Percentiles rank a stretch among this genome's conserved stretches.
phyloP scores from a whole-genome alignment of 2,329 filamentous ascomycete genomes.

The Monosporascus sp. region DNA sequence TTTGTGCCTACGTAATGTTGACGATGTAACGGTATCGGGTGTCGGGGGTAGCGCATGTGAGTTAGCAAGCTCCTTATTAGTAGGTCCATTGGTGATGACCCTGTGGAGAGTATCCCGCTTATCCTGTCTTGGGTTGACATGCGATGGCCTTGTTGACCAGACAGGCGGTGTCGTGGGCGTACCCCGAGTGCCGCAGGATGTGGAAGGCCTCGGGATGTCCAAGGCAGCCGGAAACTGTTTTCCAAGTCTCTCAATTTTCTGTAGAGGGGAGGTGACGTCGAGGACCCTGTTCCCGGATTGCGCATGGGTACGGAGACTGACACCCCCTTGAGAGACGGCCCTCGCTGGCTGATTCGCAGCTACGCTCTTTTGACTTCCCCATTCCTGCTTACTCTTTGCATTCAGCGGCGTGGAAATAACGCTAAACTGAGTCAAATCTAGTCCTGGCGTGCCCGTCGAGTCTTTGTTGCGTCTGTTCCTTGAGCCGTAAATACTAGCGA shows the following conservation, averaged over 20 bases:
- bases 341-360: slow-evolving; percentile 20
- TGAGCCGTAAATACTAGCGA: slow-evolving; percentile 57
- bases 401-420: slow-evolving; percentile 16
- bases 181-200: slow-evolving; percentile 15
- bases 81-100: slow-evolving; percentile 43
- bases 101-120: slow-evolving; percentile 44
- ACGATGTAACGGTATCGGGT: slow-evolving; percentile 55
- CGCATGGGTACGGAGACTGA: slow-evolving; percentile 31
- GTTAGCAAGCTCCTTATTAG: slow-evolving; percentile 34
- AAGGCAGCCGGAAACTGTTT: slow-evolving; percentile 21
- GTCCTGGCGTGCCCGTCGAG: slow-evolving; percentile 8
- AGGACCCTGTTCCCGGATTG: slow-evolving; percentile 44
- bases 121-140: slow-evolving; percentile 35
- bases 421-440: slow-evolving; percentile 18
- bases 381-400: slow-evolving; percentile 11
- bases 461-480: slow-evolving; percentile 13
- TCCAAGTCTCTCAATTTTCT: slow-evolving; percentile 44
- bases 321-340: slow-evolving; percentile 27
- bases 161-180: slow-evolving; percentile 12
- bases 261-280: slow-evolving; percentile 43
- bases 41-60: slow-evolving; percentile 50
- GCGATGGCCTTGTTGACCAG: slow-evolving; percentile 7
- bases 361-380: slow-evolving; percentile 11
- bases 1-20: slow-evolving; percentile 36
- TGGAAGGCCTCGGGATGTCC: slow-evolving; percentile 25